Evolutionary conservation across 352 stramenopile genomes (phyloP).

Genomic region (Blastocystis sp.): DNA sequence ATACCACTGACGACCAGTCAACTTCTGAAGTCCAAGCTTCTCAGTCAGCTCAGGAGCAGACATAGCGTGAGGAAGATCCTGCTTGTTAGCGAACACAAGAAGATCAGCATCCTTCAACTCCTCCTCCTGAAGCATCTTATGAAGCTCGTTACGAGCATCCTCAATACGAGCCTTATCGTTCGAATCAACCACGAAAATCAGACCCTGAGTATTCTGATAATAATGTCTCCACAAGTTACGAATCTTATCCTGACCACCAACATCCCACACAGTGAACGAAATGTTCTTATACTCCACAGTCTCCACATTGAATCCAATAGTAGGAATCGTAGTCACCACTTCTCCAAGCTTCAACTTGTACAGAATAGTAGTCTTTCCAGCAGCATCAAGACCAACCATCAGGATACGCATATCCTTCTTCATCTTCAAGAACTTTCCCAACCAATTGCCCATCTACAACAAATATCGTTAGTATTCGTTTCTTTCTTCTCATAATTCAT

Average conservation of each 20-base stretch:
- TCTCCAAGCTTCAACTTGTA: slow-evolving; percentile 82
- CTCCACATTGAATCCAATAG: slow-evolving; percentile 91
- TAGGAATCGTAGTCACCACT: slow-evolving; percentile 79
- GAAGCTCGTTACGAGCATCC: slow-evolving; percentile 85
- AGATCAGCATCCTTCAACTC: slow-evolving; percentile 88
- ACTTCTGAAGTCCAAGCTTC: slow-evolving; percentile 87
- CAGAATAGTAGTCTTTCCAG: slow-evolving; percentile 85
- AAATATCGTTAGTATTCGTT: neutral
- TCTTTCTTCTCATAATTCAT: neutral
- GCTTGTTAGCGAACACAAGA: slow-evolving; percentile 97
- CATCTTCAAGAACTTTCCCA: slow-evolving; percentile 21
- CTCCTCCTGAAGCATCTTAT: slow-evolving; percentile 94
- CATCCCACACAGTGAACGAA: slow-evolving; percentile 96
- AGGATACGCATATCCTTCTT: slow-evolving; percentile 80
- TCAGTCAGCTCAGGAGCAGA: slow-evolving; percentile 90
- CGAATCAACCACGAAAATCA: slow-evolving; percentile 98
- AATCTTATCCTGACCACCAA: slow-evolving; percentile 94
- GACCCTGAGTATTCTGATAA: slow-evolving; percentile 96
- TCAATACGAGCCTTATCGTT: slow-evolving; percentile 95
- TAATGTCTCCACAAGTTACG: slow-evolving; percentile 94
- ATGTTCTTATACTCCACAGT: slow-evolving; percentile 99
- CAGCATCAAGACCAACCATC: slow-evolving; percentile 82
- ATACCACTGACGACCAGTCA: slow-evolving; percentile 94
- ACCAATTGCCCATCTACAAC: slow-evolving; percentile 37
- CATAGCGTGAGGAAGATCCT: slow-evolving; percentile 95